Evolutionary conservation across 2,329 filamentous ascomycete species (phyloP), one percentile per base, ranked within the genome.

Genomic region (Zymoseptoria ardabiliae): DNA sequence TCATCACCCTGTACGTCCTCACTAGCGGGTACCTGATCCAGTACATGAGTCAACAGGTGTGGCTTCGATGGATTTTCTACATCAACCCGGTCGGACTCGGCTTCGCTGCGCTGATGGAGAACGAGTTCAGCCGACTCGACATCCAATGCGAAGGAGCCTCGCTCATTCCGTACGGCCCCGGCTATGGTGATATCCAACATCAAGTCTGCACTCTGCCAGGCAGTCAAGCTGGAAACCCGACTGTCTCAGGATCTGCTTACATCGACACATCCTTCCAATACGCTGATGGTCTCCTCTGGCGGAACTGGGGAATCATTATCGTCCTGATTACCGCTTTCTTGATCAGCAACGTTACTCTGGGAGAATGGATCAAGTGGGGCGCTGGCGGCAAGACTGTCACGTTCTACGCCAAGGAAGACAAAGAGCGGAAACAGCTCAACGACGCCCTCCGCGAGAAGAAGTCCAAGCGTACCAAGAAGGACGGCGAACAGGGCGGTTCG

Each of bases 21-120:
- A 94, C 90, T 0, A 88, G 86, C 0, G 91, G 91, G 3, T 96
- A 94, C 73, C 76, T 95, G 50, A 93, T 96, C 60, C 90, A 91
- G 71, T 91, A 89, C 71, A 82, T 87, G 54, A 83, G 79, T 2
- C 83, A 89, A 66, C 87, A 91, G 66, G 85, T 86, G 3, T 93
- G 89, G 86, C 72, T 92, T 5, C 79, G 87, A 19, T 94, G 90
- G 90, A 68, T 93, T 61, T 90, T 85, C 75, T 93, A 86, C 78
- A 77, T 91, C 72, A 91, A 91, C 61, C 81, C 86, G 0, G 77
- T 92, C 0, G 90, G 89, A 52, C 80, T 94, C 2, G 84, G 85
- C 0, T 95, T 96, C 70, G 82, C 86, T 10, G 79, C 85, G 1
- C 74, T 96, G 74, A 94, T 96, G 89, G 84, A 89, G 68, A 96